Base-by-base conservation (phyloP, 805 yeast species). In the Ogataea henricii region DNA sequence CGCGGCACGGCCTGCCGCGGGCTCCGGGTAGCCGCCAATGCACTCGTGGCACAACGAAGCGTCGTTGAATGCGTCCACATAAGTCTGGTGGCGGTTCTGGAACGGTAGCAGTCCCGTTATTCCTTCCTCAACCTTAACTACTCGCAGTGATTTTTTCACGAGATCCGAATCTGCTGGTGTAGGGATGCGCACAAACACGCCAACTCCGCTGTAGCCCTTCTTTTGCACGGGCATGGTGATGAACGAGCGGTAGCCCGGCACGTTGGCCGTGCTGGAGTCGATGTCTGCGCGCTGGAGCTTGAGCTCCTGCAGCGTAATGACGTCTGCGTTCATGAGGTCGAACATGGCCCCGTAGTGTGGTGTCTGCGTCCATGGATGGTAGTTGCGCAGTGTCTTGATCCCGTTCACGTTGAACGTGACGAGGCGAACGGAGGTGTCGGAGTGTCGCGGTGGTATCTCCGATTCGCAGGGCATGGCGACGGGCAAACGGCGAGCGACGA, bases 181-280 rank as follows among this genome's bases (percentile, higher is more conserved):
- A 1, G 85, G 81, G 2, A 71, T 65, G 40, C 90, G 69, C 2
- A 88, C 75, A 67, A 88, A 92, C 2, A 92, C 78, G 0, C 91
- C 96, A 1, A 92, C 97, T 0, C 99, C 99, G 47, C 92, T 80
- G 63, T 94, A 94, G 0, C 98, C 98, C 59, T 82, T 87, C 61
- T 82, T 87, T 2, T 62, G 48, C 9, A 62, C 64, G 0, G 97
- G 96, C 10, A 89, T 69, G 0, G 92, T 74, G 27, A 89, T 78
- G 57, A 82, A 92, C 1, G 87, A 74, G 20, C 75, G 69, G 60
- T 76, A 92, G 1, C 82, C 81, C 1, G 74, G 81, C 82, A 66
- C 81, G 41, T 54, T 52, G 2, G 64, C 68, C 3, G 65, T 52
- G 5, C 49, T 41, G 3, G 48, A 42, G 16, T 77, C 71, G 2